phyloP scores from a whole-genome alignment of 2,329 filamentous ascomycete genomes.

The Neurospora sp. region DNA sequence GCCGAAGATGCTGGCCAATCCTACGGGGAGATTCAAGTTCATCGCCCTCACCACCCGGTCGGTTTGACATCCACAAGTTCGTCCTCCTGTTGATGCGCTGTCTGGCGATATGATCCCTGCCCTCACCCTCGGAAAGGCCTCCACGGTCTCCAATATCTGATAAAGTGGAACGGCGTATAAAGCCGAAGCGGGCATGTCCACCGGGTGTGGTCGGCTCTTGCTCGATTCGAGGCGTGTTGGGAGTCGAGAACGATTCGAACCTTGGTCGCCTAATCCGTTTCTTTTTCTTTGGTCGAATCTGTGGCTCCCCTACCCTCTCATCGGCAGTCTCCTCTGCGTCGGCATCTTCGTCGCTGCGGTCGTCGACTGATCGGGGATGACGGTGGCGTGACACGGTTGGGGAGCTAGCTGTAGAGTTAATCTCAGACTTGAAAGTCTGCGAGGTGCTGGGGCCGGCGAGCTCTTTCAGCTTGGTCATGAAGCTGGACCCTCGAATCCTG shows the following conservation, averaged over 20 bases:
- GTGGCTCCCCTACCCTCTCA: slow-evolving; percentile 47
- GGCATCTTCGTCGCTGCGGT: slow-evolving; percentile 62
- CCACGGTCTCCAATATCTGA: slow-evolving; percentile 52
- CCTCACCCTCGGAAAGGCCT: slow-evolving; percentile 67
- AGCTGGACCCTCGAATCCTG: slow-evolving; percentile 52
- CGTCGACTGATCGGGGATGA: slow-evolving; percentile 32
- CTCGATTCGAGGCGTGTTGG: slow-evolving; percentile 50
- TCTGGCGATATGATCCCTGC: slow-evolving; percentile 48
- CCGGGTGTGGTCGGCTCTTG: slow-evolving; percentile 22
- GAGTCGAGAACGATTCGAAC: slow-evolving; percentile 50
- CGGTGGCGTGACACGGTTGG: slow-evolving; percentile 34
- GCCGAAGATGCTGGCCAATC: slow-evolving; percentile 56
- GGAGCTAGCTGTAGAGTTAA: slow-evolving; percentile 35
- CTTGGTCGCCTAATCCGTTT: slow-evolving; percentile 47
- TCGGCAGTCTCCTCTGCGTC: slow-evolving; percentile 83
- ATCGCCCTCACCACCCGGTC: slow-evolving; percentile 38
- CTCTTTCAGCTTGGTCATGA: slow-evolving; percentile 73
- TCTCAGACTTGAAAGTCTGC: slow-evolving; percentile 21
- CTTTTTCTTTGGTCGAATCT: slow-evolving; percentile 50
- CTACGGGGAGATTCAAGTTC: slow-evolving; percentile 45
- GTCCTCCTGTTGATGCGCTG: slow-evolving; percentile 49
- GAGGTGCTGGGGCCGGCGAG: slow-evolving; percentile 46
- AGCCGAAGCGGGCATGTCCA: slow-evolving; percentile 36
- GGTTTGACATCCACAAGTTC: slow-evolving; percentile 46
- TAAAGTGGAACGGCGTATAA: slow-evolving; percentile 59